Percentiles rank a stretch among this genome's conserved stretches.
Conservation (phyloP, 2,329 filamentous ascomycete genomes). For the Fusarium musae region DNA sequence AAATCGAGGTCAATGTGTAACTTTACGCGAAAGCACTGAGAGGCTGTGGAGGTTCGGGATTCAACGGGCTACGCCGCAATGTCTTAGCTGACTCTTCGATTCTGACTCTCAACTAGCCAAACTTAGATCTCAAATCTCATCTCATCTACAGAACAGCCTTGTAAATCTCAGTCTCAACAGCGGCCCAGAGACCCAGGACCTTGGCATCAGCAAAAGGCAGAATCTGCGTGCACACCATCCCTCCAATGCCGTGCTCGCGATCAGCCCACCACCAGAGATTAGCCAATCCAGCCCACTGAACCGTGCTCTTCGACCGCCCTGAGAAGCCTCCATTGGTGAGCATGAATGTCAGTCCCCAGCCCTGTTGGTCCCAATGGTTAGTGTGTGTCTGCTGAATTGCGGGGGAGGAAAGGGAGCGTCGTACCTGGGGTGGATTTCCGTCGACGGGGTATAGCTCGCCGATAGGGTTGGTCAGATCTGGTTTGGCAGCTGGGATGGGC, state of each 20-base stretch:
- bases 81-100: not conserved
- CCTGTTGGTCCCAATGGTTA: conserved; percentile 41
- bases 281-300: conserved; percentile 67
- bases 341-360: conserved; percentile 72
- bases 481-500: conserved; percentile 58
- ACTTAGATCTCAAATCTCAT: not conserved
- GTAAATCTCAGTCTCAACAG: conserved; percentile 54
- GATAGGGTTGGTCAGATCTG: conserved; percentile 58
- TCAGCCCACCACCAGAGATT: conserved; percentile 74
- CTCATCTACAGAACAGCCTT: conserved; percentile 27
- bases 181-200: conserved; percentile 54
- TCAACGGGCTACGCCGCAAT: not conserved
- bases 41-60: not conserved
- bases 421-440: conserved; percentile 59
- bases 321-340: conserved; percentile 60
- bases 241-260: conserved; percentile 67
- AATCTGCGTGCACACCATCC: conserved; percentile 62
- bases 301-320: conserved; percentile 63
- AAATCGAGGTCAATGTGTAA: not conserved
- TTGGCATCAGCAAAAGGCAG: conserved; percentile 60
- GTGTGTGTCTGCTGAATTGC: not conserved
- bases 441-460: conserved; percentile 61
- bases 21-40: not conserved
- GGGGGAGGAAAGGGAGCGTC: not conserved
- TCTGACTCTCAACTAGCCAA: not conserved